These are phyloP conservation scores for Aspergillus spinulosporus DNA, from an alignment of 2,329 filamentous ascomycete species.

Conservation along the genomic window DNA sequence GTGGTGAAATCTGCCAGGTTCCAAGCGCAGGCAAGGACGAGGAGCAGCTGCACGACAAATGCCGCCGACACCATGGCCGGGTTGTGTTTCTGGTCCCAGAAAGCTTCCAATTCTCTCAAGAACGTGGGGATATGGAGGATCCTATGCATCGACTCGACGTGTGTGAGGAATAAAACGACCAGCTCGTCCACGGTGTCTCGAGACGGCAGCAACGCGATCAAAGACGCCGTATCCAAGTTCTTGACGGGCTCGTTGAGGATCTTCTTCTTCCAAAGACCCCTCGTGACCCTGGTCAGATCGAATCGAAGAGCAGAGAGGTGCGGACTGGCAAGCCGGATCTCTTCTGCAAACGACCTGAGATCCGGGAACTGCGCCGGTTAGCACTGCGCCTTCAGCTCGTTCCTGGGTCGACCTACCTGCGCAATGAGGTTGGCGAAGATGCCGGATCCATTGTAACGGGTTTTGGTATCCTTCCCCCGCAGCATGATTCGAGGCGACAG, in stretches of 20 bases:
- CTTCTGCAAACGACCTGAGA: constrained; percentile 39
- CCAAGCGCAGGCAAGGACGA: constrained; percentile 42
- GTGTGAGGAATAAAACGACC: constrained; percentile 41
- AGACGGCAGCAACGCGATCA: constrained; percentile 38
- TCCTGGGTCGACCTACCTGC: constrained; percentile 31
- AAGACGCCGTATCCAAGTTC: constrained; percentile 29
- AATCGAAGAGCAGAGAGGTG: constrained; percentile 36
- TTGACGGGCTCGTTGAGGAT: constrained; percentile 33
- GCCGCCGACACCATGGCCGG: constrained; percentile 30
- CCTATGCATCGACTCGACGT: constrained; percentile 42
- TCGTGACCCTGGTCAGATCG: constrained; percentile 36
- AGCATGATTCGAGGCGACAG: constrained; percentile 39
- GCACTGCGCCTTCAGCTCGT: neutral
- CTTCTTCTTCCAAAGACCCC: constrained; percentile 33
- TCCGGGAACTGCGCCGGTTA: constrained; percentile 39
- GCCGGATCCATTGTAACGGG: constrained; percentile 44
- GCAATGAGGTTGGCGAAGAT: constrained; percentile 42
- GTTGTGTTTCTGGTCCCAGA: constrained; percentile 34
- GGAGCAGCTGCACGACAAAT: constrained; percentile 40
- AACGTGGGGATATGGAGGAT: constrained; percentile 46
- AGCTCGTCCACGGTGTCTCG: constrained; percentile 40
- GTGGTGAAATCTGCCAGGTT: constrained; percentile 34
- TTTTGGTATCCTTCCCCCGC: constrained; percentile 41
- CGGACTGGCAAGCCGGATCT: constrained; percentile 39
- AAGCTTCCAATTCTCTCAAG: constrained; percentile 36